These are phyloP conservation scores for Metrosideros polymorpha DNA, from an alignment of 441 rosid genomes.

Conservation along the genomic window DNA sequence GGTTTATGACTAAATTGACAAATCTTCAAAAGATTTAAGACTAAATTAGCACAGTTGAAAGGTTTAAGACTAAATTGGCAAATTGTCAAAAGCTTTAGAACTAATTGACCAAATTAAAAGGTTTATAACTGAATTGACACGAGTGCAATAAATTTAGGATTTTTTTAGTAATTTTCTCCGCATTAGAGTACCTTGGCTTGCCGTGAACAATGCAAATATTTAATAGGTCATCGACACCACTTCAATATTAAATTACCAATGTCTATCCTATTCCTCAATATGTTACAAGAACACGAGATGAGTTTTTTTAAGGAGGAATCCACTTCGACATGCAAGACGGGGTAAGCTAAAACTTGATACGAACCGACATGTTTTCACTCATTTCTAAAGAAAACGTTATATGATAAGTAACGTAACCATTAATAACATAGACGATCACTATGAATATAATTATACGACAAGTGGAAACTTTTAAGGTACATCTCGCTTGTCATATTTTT, in stretches of 20 bases:
- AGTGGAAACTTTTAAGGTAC: not conserved
- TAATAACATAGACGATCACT: not conserved
- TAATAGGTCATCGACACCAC: not conserved
- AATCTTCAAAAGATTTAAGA: no score
- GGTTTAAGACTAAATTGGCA: no score
- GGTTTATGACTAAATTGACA: no score
- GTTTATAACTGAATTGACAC: no score
- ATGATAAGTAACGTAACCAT: fast-evolving
- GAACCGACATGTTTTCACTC: fast-evolving
- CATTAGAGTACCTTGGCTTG: not conserved
- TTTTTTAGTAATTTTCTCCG: no score
- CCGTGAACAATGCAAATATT: not conserved
- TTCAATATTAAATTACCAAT: not conserved
- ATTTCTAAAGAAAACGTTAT: not conserved
- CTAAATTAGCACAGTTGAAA: no score
- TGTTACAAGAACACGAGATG: not conserved
- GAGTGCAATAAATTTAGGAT: no score
- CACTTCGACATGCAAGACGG: fast-evolving
- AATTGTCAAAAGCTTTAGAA: no score
- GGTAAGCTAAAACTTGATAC: not conserved
- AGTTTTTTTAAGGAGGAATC: not conserved
- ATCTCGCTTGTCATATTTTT: no score
- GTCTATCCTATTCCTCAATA: not conserved
- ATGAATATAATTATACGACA: not conserved
- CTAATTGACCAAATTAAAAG: no score